Percentiles rank a stretch among this genome's conserved stretches.
These are phyloP conservation scores for Leptosphaerulina australis DNA, from an alignment of 2,329 filamentous ascomycete species.

Conservation along the genomic window DNA sequence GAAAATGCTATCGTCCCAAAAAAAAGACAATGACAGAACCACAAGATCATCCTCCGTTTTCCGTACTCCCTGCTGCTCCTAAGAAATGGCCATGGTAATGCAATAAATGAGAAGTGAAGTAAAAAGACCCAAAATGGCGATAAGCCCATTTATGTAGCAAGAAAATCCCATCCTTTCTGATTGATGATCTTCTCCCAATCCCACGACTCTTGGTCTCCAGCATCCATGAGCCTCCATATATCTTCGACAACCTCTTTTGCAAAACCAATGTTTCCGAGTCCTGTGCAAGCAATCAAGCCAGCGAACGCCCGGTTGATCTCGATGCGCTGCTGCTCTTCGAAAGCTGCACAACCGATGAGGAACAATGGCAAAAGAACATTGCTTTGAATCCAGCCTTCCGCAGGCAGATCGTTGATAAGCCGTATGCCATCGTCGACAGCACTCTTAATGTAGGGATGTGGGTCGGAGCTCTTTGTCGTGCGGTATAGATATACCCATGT, in stretches of 20 bases:
- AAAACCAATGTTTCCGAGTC: constrained; percentile 63
- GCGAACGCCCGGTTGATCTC: constrained; percentile 62
- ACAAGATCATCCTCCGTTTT: constrained; percentile 3
- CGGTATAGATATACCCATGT: constrained; percentile 69
- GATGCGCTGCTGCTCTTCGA: constrained; percentile 60
- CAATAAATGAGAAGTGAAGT: constrained; percentile 15
- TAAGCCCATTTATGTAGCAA: constrained; percentile 57
- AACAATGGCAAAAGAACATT: constrained; percentile 67
- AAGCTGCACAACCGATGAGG: constrained; percentile 66
- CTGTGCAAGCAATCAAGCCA: constrained; percentile 61
- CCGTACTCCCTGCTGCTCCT: constrained; percentile 11
- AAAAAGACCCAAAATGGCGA: constrained; percentile 1
- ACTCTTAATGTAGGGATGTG: constrained; percentile 60
- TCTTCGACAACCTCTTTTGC: constrained; percentile 62
- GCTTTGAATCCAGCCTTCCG: constrained; percentile 61
- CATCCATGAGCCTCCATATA: constrained; percentile 67
- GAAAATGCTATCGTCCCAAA: constrained; percentile 16
- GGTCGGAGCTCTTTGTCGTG: constrained; percentile 63
- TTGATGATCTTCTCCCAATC: constrained; percentile 68
- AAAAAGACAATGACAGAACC: neutral
- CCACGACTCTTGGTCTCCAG: constrained; percentile 62
- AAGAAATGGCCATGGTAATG: constrained; percentile 13
- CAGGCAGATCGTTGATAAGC: constrained; percentile 62
- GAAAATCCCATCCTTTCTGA: constrained; percentile 64
- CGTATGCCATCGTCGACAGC: constrained; percentile 64